Conservation (phyloP, 345 rosid species). For the Eucalyptus erythrocorys region DNA sequence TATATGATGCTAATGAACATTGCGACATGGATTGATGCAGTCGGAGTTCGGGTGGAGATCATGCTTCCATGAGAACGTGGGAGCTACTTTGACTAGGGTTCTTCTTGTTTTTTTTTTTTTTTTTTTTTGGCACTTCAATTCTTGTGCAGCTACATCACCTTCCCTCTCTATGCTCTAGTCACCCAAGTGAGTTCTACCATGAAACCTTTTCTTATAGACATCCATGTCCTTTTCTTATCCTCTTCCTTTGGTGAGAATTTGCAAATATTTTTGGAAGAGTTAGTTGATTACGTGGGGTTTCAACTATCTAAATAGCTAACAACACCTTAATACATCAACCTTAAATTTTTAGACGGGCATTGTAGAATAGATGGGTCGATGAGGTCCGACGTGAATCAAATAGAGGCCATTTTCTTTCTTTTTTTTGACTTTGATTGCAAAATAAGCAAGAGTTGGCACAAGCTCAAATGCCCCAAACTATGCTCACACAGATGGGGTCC, state of each 20-base stretch:
- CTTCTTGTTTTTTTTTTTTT: too few species aligned
- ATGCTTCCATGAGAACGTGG: constrained; percentile 30
- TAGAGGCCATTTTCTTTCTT: too few species aligned
- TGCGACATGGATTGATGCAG: background rate
- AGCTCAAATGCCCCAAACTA: too few species aligned
- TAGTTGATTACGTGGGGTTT: background rate
- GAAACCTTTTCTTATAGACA: background rate
- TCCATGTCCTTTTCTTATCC: background rate
- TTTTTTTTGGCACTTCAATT: constrained; percentile 25
- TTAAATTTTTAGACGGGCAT: too few species aligned
- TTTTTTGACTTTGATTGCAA: background rate
- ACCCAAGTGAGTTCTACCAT: constrained; percentile 30
- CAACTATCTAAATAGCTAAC: background rate
- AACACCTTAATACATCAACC: background rate
- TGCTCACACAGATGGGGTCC: constrained; percentile 35
- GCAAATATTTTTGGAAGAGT: background rate
- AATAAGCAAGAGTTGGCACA: background rate
- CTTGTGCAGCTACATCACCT: constrained; percentile 43
- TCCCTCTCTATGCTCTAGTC: constrained; percentile 44
- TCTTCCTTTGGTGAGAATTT: background rate
- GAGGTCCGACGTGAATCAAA: too few species aligned
- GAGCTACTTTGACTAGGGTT: constrained; percentile 7
- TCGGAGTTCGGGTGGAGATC: constrained; percentile 18
- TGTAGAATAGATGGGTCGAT: too few species aligned
- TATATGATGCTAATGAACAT: background rate